Base-by-base conservation (phyloP, 1,284 basidiomycete species). In the Trametes hirsuta region DNA sequence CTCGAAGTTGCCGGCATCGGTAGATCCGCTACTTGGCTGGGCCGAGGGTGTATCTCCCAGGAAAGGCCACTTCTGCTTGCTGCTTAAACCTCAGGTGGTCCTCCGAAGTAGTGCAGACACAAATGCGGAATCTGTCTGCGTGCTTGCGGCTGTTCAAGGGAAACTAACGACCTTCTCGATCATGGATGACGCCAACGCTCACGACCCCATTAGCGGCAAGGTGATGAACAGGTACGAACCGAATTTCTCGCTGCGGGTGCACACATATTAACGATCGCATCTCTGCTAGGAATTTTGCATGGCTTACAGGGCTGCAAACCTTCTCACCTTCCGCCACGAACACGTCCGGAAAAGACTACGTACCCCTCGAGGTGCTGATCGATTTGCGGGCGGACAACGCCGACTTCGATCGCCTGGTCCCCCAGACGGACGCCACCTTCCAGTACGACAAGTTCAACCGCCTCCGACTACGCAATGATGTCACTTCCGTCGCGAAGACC, bases 401-500 rank as follows among this genome's bases (percentile, higher is more conserved):
- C 54, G 86, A 88, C 55, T 96, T 96, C 72, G 93, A 97, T 69
- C 90, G 95, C 1, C 83, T 99, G 45, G 90, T 98, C 2, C 91
- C 93, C 8, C 92, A 94, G 72, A 95, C 95, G 0, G 88, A 94
- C 65, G 93, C 93, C 4, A 87, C 83, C 1, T 84, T 97, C 66
- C 88, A 90, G 55, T 94, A 96, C 72, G 97, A 99, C 81, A 95
- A 94, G 73, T 98, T 98, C 80, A 98, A 99, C 74, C 87, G 91
- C 47, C 82, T 97, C 11, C 88, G 95, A 30, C 78, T 97, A 51
- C 87, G 91, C 44, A 93, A 90, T 69, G 88, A 85, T 60, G 77
- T 86, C 6, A 84, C 85, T 41, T 81, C 84, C 53, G 75, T 81
- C 61, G 62, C 76, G 62, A 74, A 73, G 11, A 71, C 74, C 37